These are phyloP conservation scores for Hanseniaspora lachancei DNA, from an alignment of 805 yeast genomes.

Conservation along the genomic window DNA sequence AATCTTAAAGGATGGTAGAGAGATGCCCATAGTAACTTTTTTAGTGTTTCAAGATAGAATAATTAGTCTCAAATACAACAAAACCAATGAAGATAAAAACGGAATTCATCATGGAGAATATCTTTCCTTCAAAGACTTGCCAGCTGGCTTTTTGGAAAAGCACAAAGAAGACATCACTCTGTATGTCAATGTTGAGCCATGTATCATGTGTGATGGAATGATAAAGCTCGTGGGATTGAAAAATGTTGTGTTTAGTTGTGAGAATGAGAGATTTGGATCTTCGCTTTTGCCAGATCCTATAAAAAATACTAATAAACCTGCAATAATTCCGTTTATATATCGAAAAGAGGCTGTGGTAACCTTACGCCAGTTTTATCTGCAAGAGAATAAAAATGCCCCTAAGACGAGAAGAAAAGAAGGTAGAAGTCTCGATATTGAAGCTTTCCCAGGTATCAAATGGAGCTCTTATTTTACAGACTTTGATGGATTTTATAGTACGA, in stretches of 20 bases:
- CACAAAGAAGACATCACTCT: slow-evolving; percentile 38
- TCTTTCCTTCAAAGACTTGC: neutral
- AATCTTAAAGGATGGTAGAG: slow-evolving; percentile 1
- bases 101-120: slow-evolving; percentile 12
- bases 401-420: slow-evolving; percentile 60
- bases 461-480: slow-evolving; percentile 36
- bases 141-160: neutral
- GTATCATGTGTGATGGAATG: slow-evolving; percentile 95
- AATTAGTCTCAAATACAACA: neutral
- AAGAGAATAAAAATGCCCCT: slow-evolving; percentile 79
- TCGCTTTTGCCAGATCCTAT: slow-evolving; percentile 16
- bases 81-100: slow-evolving; percentile 10
- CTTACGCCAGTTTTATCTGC: slow-evolving; percentile 69
- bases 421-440: slow-evolving; percentile 42
- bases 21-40: slow-evolving; percentile 8
- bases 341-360: slow-evolving; percentile 73
- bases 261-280: slow-evolving; percentile 92
- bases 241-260: slow-evolving; percentile 78
- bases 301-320: slow-evolving; percentile 15
- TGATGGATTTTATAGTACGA: slow-evolving; percentile 31
- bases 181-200: slow-evolving; percentile 94
- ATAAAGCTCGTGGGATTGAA: slow-evolving; percentile 65
- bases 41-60: neutral
- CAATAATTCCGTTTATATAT: slow-evolving; percentile 61
- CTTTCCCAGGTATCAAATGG: slow-evolving; percentile 51